Base-by-base conservation (phyloP, 1,139 yeast genomes). In the Saccharomyces hybrid region DNA sequence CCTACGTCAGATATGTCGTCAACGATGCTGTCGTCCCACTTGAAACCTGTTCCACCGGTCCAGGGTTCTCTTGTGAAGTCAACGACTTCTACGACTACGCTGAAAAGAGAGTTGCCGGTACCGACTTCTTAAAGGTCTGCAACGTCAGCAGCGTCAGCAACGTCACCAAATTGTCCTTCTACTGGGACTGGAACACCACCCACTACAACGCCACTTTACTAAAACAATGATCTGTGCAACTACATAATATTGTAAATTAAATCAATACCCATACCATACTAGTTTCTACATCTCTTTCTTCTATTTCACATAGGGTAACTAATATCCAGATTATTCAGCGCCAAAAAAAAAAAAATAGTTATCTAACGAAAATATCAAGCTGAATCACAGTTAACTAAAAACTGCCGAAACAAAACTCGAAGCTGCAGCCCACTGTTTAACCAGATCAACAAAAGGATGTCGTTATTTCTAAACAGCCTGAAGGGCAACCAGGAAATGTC, bases 11-110 rank as follows among this genome's bases (percentile, higher is more conserved):
- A 62, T 74, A 75, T 55, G 71, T 82, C 44, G 70, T 82, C 49
- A 83, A 83, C 64, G 86, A 81, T 61, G 84, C 85, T 1, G 86
- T 83, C 5, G 72, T 79, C 49, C 86, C 87, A 1, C 66, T 81
- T 47, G 75, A 77, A 9, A 67, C 66, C 28, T 83, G 87, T 67
- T 71, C 72, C 51, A 60, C 64, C 48, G 88, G 88, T 1, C 88
- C 88, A 11, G 87, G 86, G 0, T 82, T 79, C 65, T 76, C 84
- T 6, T 81, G 86, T 70, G 70, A 75, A 49, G 65, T 80, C 48
- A 65, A 71, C 3, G 75, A 76, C 47, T 83, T 69, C 59, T 62
- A 65, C 55, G 59, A 67, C 3, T 70, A 73, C 52, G 69, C 76
- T 28, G 66, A 69, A 14, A 59, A 63, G 9, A 73, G 76, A 62